These are phyloP conservation scores for Colletotrichum truncatum DNA, from an alignment of 2,329 filamentous ascomycete species.

Conservation along the genomic window DNA sequence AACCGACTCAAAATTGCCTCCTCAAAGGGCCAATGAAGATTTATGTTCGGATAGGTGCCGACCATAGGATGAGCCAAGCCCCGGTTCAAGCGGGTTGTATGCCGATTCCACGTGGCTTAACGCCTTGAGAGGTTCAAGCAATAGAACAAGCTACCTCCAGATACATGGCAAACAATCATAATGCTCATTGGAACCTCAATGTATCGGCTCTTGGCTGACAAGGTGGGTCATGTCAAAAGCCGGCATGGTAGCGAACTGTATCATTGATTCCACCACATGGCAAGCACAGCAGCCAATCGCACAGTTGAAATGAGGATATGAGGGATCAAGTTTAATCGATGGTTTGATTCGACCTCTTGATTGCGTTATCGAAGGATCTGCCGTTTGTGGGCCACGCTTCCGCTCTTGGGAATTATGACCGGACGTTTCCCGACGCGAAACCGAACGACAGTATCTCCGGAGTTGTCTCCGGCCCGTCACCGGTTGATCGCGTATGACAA, in stretches of 20 bases:
- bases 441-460: not conserved
- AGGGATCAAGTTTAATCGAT: not conserved
- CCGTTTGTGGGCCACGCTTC: not conserved
- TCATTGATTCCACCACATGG: too few relatives aligned
- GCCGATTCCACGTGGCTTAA: not conserved
- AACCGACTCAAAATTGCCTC: not conserved
- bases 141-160: too few relatives aligned
- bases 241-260: too few relatives aligned
- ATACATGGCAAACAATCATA: not conserved
- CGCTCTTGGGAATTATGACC: not conserved
- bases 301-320: too few relatives aligned
- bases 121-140: not conserved
- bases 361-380: slow-evolving; percentile 15
- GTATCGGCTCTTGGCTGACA: too few relatives aligned
- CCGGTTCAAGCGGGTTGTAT: not conserved
- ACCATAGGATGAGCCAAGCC: not conserved
- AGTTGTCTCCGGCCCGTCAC: not conserved
- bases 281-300: too few relatives aligned
- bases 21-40: not conserved
- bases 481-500: too few relatives aligned
- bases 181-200: too few relatives aligned
- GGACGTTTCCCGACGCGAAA: not conserved
- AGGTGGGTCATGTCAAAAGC: too few relatives aligned
- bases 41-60: not conserved
- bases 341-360: not conserved